These are phyloP conservation scores for Blastobotrys serpentis DNA, from an alignment of 1,139 yeast species.

Conservation along the genomic window DNA sequence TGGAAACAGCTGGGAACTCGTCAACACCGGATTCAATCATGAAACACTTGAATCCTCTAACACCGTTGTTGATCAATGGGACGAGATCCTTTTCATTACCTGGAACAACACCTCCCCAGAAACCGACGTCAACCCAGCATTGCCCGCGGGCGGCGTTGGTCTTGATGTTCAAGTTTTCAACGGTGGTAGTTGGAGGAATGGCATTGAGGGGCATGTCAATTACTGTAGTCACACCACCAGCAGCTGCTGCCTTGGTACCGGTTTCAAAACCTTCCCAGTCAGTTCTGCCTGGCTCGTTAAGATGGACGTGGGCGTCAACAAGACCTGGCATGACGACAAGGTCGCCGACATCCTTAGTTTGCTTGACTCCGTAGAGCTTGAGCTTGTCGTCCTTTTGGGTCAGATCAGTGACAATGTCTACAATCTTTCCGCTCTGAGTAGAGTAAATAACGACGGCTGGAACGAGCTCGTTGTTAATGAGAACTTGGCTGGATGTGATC, in stretches of 20 bases:
- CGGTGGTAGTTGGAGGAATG: slow-evolving; percentile 89
- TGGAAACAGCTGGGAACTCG: slow-evolving; percentile 81
- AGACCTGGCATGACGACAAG: slow-evolving; percentile 78
- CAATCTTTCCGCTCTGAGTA: slow-evolving; percentile 60
- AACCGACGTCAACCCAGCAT: slow-evolving; percentile 91
- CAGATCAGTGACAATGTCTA: slow-evolving; percentile 45
- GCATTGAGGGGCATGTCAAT: slow-evolving; percentile 96
- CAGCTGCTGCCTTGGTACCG: slow-evolving; percentile 88
- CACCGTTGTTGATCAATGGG: slow-evolving; percentile 80
- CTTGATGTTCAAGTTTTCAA: slow-evolving; percentile 70
- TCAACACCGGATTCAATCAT: slow-evolving; percentile 90
- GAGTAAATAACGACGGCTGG: slow-evolving; percentile 74
- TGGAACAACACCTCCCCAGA: slow-evolving; percentile 95
- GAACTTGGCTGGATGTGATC: slow-evolving; percentile 63
- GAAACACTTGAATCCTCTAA: slow-evolving; percentile 89
- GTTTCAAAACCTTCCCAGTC: slow-evolving; percentile 96
- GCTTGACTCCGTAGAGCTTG: slow-evolving; percentile 27
- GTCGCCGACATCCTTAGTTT: slow-evolving; percentile 59
- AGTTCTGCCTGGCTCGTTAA: slow-evolving; percentile 92
- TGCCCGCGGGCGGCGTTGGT: slow-evolving; percentile 75
- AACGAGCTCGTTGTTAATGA: slow-evolving; percentile 48
- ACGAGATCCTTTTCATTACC: slow-evolving; percentile 60
- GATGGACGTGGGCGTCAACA: slow-evolving; percentile 90
- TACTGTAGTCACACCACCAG: slow-evolving; percentile 95
- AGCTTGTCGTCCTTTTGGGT: slow-evolving; percentile 39